Base-by-base conservation (phyloP, 2,329 filamentous ascomycete genomes). In the Paecilomyces variotii region DNA sequence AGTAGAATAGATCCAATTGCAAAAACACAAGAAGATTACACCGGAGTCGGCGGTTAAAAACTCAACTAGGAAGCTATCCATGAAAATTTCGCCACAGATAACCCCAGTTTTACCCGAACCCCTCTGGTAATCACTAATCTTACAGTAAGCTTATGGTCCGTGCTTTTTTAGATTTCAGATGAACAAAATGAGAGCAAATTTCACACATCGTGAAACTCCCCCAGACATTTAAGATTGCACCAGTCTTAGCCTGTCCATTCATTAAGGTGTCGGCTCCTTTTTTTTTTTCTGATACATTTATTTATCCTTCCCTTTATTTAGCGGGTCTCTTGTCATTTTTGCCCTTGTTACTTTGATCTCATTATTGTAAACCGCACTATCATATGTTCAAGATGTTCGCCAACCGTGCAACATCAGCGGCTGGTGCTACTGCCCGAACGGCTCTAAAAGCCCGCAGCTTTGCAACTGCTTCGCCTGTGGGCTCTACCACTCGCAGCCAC, bases 401-500 rank as follows among this genome's bases (percentile, higher is more conserved):
- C 58, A 64, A 61, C 56, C 63, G 63, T 56, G 60, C 66, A 55
- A 62, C 66, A 52, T 59, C 62, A 25, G 64, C 67, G 53, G 69
- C 64, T 50, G 57, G 61, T 26, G 62, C 63, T 60, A 67, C 64
- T 35, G 56, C 58, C 19, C 66, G 60, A 24, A 35, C 58, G 7
- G 54, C 61, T 4, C 30, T 32, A 32, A 32, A 32, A 10, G 51
- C 57, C 19, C 53, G 56, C 19, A 51, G 26, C 60, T 61, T 68
- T 34, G 67, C 70, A n/a, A 73, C 74, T 2, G 69, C 67, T 55
- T 60, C 63, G 10, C 71, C 76, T 6, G 75, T 72, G 25, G 69
- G 57, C 57, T 66, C 73, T 45, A 65, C 70, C 14, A 67, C 72
- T 30, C 73, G 72, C 56, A 78, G 76, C 62, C 87, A 89, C 77